Evolutionary conservation across 129 eudicot genomes (phyloP).

Genomic region (Heracleum sosnowskyi): DNA sequence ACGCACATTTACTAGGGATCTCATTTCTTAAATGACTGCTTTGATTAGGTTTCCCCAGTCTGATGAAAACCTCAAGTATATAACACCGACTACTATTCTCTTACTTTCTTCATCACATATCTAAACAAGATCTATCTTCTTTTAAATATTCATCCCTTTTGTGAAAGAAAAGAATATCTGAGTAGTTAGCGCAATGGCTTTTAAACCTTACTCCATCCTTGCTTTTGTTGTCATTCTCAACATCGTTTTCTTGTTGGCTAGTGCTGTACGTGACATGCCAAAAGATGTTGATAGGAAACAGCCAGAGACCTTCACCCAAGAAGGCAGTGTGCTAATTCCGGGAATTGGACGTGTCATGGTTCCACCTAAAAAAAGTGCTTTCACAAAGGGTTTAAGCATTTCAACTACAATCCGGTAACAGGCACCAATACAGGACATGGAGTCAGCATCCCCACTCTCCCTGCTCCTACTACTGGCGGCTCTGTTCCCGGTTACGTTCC

Average conservation of each 20-base stretch:
- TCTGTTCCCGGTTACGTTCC: slow-evolving; percentile 31
- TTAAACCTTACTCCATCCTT: background rate
- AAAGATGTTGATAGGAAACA: slow-evolving; percentile 20
- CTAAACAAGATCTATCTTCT: slow-evolving; percentile 2
- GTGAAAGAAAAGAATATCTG: background rate
- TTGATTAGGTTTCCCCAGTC: background rate
- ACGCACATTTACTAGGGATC: background rate
- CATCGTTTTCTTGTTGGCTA: slow-evolving; percentile 16
- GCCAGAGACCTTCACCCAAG: slow-evolving; percentile 28
- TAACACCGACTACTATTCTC: slow-evolving; percentile 15
- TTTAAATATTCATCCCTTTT: background rate
- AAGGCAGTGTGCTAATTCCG: slow-evolving; percentile 45
- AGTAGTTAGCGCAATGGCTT: slow-evolving; percentile 28
- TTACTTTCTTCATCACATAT: slow-evolving; percentile 17
- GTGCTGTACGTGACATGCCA: slow-evolving; percentile 22
- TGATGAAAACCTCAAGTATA: slow-evolving; percentile 15
- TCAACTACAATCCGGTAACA: slow-evolving; percentile 42
- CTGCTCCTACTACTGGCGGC: background rate
- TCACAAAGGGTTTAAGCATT: slow-evolving; percentile 20
- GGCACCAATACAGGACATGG: slow-evolving; percentile 33
- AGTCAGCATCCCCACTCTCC: slow-evolving; percentile 7
- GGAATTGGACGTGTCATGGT: slow-evolving; percentile 44
- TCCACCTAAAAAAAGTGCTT: slow-evolving; percentile 20
- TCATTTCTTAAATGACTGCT: slow-evolving; percentile 27
- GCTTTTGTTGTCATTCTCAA: slow-evolving; percentile 24